phyloP scores from a whole-genome alignment of 108 stramenopile genomes.

The Pseudonitzschia pungens region DNA sequence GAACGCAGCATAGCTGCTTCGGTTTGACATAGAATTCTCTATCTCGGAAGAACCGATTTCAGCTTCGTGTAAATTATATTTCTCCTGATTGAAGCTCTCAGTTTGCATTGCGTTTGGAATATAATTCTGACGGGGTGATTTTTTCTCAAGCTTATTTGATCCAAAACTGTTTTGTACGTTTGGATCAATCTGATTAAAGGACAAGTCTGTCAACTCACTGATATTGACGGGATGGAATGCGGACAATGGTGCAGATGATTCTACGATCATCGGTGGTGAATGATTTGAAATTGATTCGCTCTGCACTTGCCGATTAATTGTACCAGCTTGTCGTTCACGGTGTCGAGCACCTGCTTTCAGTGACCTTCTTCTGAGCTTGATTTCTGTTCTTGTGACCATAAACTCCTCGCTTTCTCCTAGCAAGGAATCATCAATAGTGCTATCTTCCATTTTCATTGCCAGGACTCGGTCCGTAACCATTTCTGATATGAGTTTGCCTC shows the following conservation, averaged over 20 bases:
- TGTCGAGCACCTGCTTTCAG: background rate
- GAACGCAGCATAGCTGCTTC: background rate
- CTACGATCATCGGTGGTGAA: background rate
- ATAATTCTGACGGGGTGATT: background rate
- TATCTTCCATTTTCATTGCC: constrained; percentile 1
- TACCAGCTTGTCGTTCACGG: background rate
- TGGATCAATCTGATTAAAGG: background rate
- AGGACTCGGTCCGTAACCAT: constrained; percentile 7
- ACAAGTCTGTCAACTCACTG: background rate
- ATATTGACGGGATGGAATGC: background rate
- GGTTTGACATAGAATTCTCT: background rate
- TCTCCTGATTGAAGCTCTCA: background rate
- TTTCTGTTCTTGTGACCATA: background rate
- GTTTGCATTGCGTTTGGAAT: background rate
- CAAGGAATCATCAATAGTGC: background rate
- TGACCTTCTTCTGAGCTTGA: background rate
- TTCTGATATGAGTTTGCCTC: constrained; percentile 5
- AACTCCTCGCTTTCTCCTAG: background rate
- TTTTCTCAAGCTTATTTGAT: background rate
- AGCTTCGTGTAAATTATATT: background rate
- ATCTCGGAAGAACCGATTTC: background rate
- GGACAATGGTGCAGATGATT: background rate
- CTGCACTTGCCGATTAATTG: background rate
- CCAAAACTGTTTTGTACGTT: background rate
- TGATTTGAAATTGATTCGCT: background rate